These are phyloP conservation scores for Rosa persica DNA, from an alignment of 306 rosid species.

Conservation along the genomic window DNA sequence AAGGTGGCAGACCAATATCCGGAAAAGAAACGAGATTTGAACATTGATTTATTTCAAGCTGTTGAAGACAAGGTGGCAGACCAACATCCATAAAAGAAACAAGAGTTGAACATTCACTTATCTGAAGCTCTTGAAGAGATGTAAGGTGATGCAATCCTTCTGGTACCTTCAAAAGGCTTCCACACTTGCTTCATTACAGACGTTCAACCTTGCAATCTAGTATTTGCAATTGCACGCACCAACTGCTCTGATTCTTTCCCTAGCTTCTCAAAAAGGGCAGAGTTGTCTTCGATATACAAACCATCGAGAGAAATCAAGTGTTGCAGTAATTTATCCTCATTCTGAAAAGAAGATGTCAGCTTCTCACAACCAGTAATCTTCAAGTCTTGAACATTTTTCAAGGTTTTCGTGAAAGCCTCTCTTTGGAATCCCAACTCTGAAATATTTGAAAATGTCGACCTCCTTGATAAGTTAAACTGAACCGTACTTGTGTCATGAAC, in stretches of 20 bases:
- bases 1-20: too few relatives aligned
- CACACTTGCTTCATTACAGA: background rate
- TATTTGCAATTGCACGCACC: background rate
- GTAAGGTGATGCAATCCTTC: background rate
- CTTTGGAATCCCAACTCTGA: background rate
- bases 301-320: background rate
- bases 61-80: background rate
- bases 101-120: background rate
- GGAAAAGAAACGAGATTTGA: too few relatives aligned
- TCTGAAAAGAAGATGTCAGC: accelerated
- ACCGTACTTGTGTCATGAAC: too few relatives aligned
- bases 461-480: too few relatives aligned
- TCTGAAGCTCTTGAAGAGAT: background rate
- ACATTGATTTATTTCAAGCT: too few relatives aligned
- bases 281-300: too few relatives aligned
- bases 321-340: background rate
- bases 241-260: background rate
- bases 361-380: background rate
- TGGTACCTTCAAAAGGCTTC: background rate
- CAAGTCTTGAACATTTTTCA: background rate
- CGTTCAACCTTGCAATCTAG: background rate
- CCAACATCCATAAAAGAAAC: background rate
- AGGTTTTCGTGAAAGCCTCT: background rate
- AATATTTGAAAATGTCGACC: too few relatives aligned
- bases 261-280: background rate